Base-by-base conservation (phyloP, 352 stramenopile species). In the Phytophthora meadii region DNA sequence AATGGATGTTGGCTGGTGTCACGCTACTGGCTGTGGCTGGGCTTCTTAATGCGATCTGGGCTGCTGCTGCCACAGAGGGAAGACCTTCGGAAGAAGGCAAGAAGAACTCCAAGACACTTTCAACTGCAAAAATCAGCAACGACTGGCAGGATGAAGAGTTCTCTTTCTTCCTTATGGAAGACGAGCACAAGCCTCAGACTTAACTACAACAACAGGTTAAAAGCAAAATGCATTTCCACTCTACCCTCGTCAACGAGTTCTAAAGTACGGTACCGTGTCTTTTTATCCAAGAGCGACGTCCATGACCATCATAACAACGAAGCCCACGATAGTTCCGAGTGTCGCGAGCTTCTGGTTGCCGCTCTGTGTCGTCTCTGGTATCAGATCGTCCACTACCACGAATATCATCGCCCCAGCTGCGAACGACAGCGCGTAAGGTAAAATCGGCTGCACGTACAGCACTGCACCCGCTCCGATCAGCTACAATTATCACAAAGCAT, bases 301-400 rank as follows among this genome's bases (percentile, higher is more conserved):
- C 86, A 96, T 93, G 61, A 76, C 71, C 90, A 97, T 97, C 91
- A 97, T 97, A 48, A 97, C 88, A 46, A 97, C 89, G 69, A 97
- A 97, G 12, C 89, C 90, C 28, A 93, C 70, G 44, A 97, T 96
- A 7, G 84, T 90, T 10, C 88, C 89, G 24, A 93, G 83, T 9
- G 89, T 96, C 28, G 87, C 84, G 22, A 95, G 74, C 67, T 95
- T 95, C 72, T 94, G 83, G 66, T 96, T 97, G 56, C 88, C 85
- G 41, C 86, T 96, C 70, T 97, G 88, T 30, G 81, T 94, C 5
- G 88, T 87, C 63, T 97, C 91, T 0, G 91, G 91, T 22, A 97
- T 83, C n/a, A 97, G 72, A 57, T 96, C 88, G 61, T 97, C 90
- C 27, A 97, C 90, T 17, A 97, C 90, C 7, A 97, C 91, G 52